Base-by-base conservation (phyloP, 352 stramenopile genomes). In the Phytophthora megakarya region DNA sequence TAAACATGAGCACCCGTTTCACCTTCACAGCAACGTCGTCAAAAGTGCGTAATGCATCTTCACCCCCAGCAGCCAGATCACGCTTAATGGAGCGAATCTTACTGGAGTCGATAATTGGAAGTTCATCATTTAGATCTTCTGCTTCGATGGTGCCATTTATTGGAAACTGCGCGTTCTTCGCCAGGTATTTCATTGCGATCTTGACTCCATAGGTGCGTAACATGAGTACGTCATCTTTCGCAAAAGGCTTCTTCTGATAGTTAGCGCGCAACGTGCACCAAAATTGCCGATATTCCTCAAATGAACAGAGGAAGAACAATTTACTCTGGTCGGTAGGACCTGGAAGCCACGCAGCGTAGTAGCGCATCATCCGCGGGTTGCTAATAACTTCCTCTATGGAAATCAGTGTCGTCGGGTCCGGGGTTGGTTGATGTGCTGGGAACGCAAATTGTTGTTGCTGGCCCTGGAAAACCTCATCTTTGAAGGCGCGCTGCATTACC, bases 131-230 rank as follows among this genome's bases (percentile, higher is more conserved):
- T 8, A 25, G 39, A 44, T 58, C 73, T 21, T 80, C 83, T 12
- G 43, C 46, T 51, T 66, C 58, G 15, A 32, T 8, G 8, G 22
- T 32, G 12, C 70, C 70, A 42, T 75, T 78, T n/a, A 95, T 93
- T 44, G 88, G 86, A 49, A 95, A 95, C 40, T 90, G 85, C 25
- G 87, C 84, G 3, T 77, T 81, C 28, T 89, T 87, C 9, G 84
- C 74, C 8, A 95, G 53, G 45, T 95, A 95, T 57, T 95, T 95
- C 64, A 88, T 89, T 5, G 84, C 81, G 48, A 95, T 94, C 69
- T 95, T 95, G 13, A 93, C 84, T 33, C 87, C 87, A 45, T 94
- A 95, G 3, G 85, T 94, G 35, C 84, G 81, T 40, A 95, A 50
- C 75, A 93, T 87, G 52, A 91, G 73, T 46, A 90, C 83, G 43